Conservation (phyloP, 108 stramenopile species). For the Skeletonema grethae region DNA sequence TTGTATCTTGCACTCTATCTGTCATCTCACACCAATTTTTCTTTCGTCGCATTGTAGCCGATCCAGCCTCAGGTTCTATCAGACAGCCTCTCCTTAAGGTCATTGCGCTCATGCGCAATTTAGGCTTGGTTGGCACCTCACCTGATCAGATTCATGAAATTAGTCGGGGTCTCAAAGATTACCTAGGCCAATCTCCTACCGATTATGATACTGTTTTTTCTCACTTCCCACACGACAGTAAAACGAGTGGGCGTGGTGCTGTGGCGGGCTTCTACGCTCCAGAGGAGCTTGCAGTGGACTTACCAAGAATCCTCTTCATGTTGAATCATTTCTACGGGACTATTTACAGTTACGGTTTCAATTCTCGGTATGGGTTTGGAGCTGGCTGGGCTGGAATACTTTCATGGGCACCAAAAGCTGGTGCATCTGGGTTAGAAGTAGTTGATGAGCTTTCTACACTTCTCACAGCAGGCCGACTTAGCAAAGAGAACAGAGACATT, state of each 20-base stretch:
- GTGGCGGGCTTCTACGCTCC: conserved; percentile 7
- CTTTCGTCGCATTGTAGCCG: neutral
- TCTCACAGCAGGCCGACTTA: conserved; percentile 61
- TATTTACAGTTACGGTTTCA: conserved; percentile 7
- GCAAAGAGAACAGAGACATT: conserved; percentile 27
- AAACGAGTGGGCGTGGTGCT: neutral
- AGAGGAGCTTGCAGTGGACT: conserved; percentile 4
- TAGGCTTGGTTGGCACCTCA: conserved; percentile 40
- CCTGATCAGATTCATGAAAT: conserved; percentile 47
- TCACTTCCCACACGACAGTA: too few relatives aligned
- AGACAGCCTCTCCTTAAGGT: conserved; percentile 67
- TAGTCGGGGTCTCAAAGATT: neutral
- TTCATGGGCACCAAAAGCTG: conserved; percentile 21
- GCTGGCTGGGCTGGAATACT: neutral
- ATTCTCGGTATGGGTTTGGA: neutral
- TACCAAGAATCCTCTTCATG: conserved; percentile 11
- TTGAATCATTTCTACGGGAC: conserved; percentile 16
- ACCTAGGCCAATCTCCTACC: conserved; percentile 13
- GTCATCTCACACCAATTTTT: too few relatives aligned
- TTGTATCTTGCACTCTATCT: too few relatives aligned
- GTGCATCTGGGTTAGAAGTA: conserved; percentile 21
- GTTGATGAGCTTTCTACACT: conserved; percentile 59
- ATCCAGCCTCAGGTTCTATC: conserved; percentile 60
- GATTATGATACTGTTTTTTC: too few relatives aligned
- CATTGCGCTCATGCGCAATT: conserved; percentile 8